Base-by-base conservation (phyloP, 805 yeast genomes). In the Saitoella complicata region DNA sequence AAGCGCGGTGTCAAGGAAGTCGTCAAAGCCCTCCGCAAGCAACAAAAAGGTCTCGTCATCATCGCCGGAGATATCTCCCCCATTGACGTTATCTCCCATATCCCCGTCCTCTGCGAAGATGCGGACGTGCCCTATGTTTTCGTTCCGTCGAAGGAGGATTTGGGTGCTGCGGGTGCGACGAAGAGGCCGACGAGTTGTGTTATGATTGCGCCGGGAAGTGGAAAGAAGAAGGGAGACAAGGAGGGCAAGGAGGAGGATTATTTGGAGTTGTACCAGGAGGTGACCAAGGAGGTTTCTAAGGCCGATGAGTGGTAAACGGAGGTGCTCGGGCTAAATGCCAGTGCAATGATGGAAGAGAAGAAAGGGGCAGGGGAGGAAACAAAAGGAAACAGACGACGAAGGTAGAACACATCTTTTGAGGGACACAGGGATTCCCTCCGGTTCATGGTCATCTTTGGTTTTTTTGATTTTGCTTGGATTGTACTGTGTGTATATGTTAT, bases 1-100 rank as follows among this genome's bases (percentile, higher is more conserved):
- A 88, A 86, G 68, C 77, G 98, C 68, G 99, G 99, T 63, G 97
- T 91, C 46, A 91, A 91, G 67, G 99, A 91, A 68, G 98, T 91
- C 35, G 97, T 88, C 56, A 91, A 91, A 69, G 91, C 97, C 21
- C 73, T 91, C 51, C 79, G 98, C 71, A 91, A 91, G 67, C 97
- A 97, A 53, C 97, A 87, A 63, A 91, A 91, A 66, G 99, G 98
- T 39, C 72, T 91, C 44, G 97, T 91, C 37, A 70, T 91, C 54
- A 78, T 91, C 65, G 98, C 99, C 33, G 97, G 98, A 55, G 99
- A 91, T 63, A 91, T 93, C 52, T 87, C 94, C 45, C 99, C 99
- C 48, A 76, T 87, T 42, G 99, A 91, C 62, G 97, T 91, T 40
- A 83, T 93, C 54, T 85, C 96, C 39, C 99, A 91, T 62, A 75